These are phyloP conservation scores for Apiospora pterosperma DNA, from an alignment of 2,329 filamentous ascomycete species.

Conservation along the genomic window DNA sequence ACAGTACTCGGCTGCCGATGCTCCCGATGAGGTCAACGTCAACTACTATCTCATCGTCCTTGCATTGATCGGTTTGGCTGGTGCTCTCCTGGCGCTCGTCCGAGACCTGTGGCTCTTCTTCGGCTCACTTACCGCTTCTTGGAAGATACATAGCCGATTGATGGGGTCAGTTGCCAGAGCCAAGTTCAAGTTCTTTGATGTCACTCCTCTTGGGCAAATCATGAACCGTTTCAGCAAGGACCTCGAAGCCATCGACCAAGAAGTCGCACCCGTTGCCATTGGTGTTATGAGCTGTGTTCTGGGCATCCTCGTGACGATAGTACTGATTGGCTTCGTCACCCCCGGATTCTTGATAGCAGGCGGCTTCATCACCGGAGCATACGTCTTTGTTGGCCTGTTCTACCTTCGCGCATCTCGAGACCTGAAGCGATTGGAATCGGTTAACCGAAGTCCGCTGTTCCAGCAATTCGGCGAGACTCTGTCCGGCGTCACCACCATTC, in stretches of 20 bases:
- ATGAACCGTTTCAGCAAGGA: slow-evolving; percentile 99
- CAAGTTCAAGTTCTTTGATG: slow-evolving; percentile 96
- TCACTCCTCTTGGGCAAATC: slow-evolving; percentile 89
- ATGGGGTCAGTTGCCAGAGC: slow-evolving; percentile 80
- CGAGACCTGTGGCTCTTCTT: slow-evolving; percentile 89
- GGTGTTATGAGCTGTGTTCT: slow-evolving; percentile 63
- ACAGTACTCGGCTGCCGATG: slow-evolving; percentile 30
- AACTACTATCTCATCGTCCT: slow-evolving; percentile 83
- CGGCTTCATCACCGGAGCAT: slow-evolving; percentile 78
- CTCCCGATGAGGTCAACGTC: slow-evolving; percentile 63
- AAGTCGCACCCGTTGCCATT: slow-evolving; percentile 89
- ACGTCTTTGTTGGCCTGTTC: slow-evolving; percentile 78
- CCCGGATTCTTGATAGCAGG: slow-evolving; percentile 87
- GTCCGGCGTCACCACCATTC: slow-evolving; percentile 91
- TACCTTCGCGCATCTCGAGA: slow-evolving; percentile 94
- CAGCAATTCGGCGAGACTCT: slow-evolving; percentile 98
- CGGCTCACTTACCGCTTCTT: slow-evolving; percentile 85
- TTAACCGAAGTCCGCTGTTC: slow-evolving; percentile 91
- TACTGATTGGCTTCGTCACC: slow-evolving; percentile 83
- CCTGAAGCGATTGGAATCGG: slow-evolving; percentile 89
- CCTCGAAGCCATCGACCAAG: slow-evolving; percentile 90
- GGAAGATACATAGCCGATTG: slow-evolving; percentile 74
- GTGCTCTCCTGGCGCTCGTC: slow-evolving; percentile 76
- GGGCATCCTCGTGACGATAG: slow-evolving; percentile 76
- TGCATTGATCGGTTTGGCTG: slow-evolving; percentile 72